Evolutionary conservation across 2,329 filamentous ascomycete genomes (phyloP).

Genomic region (Trichophyton simii): DNA sequence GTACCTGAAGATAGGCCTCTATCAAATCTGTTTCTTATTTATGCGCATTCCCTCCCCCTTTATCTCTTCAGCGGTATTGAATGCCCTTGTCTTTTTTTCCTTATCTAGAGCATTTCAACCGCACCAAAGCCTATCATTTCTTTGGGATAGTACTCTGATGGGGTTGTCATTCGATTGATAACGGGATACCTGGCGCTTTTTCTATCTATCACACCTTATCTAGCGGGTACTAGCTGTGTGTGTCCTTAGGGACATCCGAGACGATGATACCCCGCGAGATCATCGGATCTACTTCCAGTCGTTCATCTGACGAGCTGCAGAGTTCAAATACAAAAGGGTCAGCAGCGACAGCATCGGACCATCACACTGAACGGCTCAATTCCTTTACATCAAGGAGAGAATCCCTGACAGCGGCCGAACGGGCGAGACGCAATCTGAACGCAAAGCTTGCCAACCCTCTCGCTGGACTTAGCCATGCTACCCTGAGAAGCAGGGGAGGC

Average conservation of each 20-base stretch:
- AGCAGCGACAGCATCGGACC: conserved; percentile 1
- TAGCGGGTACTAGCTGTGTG: neutral
- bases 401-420: conserved; percentile 26
- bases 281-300: conserved; percentile 6
- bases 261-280: neutral
- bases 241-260: neutral
- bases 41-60: neutral
- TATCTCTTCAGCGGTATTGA: neutral
- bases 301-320: conserved; percentile 12
- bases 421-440: conserved; percentile 30
- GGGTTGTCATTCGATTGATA: neutral
- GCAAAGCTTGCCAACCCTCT: conserved; percentile 45
- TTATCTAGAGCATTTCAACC: neutral
- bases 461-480: conserved; percentile 35
- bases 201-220: neutral
- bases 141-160: neutral
- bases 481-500: conserved; percentile 45
- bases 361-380: conserved; percentile 5
- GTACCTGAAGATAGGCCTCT: neutral
- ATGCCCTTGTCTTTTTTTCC: neutral
- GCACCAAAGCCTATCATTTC: neutral
- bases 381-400: conserved; percentile 11
- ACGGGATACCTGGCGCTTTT: neutral
- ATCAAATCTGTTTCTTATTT: neutral
- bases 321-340: conserved; percentile 5